Conservation (phyloP, 805 yeast genomes). For the Kodamaea hsintzibuensis region DNA sequence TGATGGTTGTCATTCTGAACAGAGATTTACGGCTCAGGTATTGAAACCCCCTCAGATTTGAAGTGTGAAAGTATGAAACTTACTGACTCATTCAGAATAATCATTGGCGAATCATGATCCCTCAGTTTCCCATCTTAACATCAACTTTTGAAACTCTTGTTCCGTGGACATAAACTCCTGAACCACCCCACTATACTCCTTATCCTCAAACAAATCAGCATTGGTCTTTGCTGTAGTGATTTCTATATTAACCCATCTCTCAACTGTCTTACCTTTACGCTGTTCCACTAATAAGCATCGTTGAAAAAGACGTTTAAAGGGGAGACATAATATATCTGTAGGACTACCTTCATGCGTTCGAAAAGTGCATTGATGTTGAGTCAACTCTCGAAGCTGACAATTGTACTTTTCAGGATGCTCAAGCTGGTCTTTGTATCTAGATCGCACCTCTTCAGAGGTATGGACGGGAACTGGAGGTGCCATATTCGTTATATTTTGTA, state of each 20-base stretch:
- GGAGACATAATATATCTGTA: conserved; percentile 42
- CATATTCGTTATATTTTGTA: conserved; percentile 21
- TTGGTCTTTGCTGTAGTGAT: conserved; percentile 37
- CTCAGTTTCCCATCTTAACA: conserved; percentile 14
- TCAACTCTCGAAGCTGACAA: conserved; percentile 35
- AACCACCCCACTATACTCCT: conserved; percentile 27
- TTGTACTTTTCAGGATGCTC: conserved; percentile 31
- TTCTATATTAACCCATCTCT: conserved; percentile 42
- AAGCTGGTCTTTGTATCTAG: conserved; percentile 27
- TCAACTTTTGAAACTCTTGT: conserved; percentile 33
- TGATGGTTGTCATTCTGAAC: no score
- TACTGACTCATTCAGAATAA: no score
- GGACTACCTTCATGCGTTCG: conserved; percentile 23
- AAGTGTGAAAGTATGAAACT: no score
- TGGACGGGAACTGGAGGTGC: conserved; percentile 48
- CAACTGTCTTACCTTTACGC: conserved; percentile 26
- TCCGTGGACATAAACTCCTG: conserved; percentile 40
- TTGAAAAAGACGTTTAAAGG: conserved; percentile 44
- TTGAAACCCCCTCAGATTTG: no score
- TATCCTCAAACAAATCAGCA: conserved; percentile 21
- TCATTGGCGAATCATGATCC: background rate
- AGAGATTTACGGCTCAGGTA: no score
- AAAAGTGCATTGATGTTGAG: conserved; percentile 47
- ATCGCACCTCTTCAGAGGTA: conserved; percentile 27
- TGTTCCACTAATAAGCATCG: conserved; percentile 33